Conservation (phyloP, 1,139 yeast genomes). For the Candida dubliniensis region DNA sequence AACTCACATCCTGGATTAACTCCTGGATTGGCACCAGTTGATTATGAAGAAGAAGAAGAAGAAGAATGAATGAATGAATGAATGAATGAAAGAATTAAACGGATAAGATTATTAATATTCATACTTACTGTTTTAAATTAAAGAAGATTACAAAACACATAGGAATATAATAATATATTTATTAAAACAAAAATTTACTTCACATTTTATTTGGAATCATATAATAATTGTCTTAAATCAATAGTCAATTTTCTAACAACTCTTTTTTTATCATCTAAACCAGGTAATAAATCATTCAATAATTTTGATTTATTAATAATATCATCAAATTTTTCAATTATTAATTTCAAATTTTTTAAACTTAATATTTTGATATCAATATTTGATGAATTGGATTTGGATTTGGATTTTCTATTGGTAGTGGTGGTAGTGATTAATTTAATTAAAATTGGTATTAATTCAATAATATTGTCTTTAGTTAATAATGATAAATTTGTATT, state of each 20-base stretch:
- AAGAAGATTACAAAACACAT: no score
- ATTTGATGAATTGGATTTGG: no score
- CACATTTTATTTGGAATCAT: conserved; percentile 39
- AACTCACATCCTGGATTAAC: conserved; percentile 70
- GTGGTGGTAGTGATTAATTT: conserved; percentile 28
- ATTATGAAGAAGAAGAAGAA: conserved; percentile 50
- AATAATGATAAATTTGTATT: conserved; percentile 31
- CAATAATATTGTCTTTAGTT: conserved; percentile 48
- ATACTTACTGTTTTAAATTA: no score
- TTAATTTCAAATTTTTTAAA: conserved; percentile 12
- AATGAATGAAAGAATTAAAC: no score
- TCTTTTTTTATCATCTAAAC: conserved; percentile 75
- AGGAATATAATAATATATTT: no score
- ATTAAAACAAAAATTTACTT: no score
- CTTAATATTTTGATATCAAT: conserved; percentile 48
- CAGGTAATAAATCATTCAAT: conserved; percentile 47
- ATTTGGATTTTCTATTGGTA: conserved; percentile 16
- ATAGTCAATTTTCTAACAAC: conserved; percentile 72
- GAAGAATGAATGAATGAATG: conserved; percentile 21
- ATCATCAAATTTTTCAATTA: conserved; percentile 11
- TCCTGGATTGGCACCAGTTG: conserved; percentile 92
- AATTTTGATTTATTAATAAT: conserved; percentile 37
- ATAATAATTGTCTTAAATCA: conserved; percentile 75
- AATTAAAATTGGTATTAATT: conserved; percentile 57
- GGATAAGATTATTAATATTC: no score